phyloP scores from a whole-genome alignment of 2,329 filamentous ascomycete species.

The Didymella arachidicola region DNA sequence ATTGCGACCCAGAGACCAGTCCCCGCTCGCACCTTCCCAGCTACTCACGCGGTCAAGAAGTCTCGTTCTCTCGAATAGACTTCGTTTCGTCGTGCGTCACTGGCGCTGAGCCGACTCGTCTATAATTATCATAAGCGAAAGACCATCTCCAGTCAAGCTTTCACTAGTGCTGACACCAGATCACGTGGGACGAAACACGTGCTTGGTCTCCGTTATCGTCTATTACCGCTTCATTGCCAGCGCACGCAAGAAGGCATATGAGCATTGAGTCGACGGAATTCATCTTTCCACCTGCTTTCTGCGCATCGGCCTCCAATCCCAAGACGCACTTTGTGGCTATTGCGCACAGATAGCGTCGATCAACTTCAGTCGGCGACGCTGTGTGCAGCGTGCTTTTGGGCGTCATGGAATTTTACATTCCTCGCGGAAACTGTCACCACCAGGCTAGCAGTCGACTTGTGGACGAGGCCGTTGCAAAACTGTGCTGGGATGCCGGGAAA shows the following conservation, averaged over 20 bases:
- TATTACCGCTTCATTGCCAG: conserved; percentile 19
- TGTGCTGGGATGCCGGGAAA: conserved; percentile 3
- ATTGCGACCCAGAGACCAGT: neutral
- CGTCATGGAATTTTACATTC: neutral
- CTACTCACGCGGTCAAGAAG: neutral
- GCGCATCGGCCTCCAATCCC: neutral
- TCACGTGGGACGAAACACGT: conserved; percentile 10
- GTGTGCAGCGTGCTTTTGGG: conserved; percentile 6
- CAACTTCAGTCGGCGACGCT: conserved; percentile 6
- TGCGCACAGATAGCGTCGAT: conserved; percentile 1
- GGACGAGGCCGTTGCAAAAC: conserved; percentile 3
- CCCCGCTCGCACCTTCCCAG: neutral
- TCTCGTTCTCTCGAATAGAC: conserved; percentile 2
- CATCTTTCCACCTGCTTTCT: neutral
- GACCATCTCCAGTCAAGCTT: conserved; percentile 18
- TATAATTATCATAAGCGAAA: conserved; percentile 31
- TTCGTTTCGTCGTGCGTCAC: conserved; percentile 26
- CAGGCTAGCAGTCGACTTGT: neutral
- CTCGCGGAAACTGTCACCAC: conserved; percentile 6
- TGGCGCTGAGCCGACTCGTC: conserved; percentile 17
- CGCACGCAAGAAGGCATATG: conserved; percentile 1
- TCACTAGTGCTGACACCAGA: conserved; percentile 1
- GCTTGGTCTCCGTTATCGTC: conserved; percentile 6
- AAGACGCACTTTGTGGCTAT: neutral
- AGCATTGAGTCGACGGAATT: neutral